These are phyloP conservation scores for Sporisorium iseilematis-ciliati DNA, from an alignment of 1,284 basidiomycete genomes.

Conservation along the genomic window DNA sequence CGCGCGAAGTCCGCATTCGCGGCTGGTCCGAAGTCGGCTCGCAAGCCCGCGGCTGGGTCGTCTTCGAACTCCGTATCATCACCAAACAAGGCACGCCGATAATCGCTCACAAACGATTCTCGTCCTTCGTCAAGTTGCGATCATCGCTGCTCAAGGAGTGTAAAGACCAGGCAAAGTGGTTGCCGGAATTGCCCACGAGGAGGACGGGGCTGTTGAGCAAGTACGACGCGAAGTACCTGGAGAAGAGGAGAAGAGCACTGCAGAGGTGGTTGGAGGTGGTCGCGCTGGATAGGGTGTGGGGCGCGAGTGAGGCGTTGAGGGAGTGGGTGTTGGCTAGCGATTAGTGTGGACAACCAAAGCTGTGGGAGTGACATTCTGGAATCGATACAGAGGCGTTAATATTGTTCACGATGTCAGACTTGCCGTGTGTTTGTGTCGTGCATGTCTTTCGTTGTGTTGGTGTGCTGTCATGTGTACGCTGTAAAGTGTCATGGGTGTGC, in stretches of 20 bases:
- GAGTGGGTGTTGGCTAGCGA: slow-evolving; percentile 58
- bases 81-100: slow-evolving; percentile 55
- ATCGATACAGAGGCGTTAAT: too few relatives aligned
- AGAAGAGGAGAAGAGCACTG: slow-evolving; percentile 56
- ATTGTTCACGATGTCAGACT: background rate
- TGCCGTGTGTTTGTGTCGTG: background rate
- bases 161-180: slow-evolving; percentile 35
- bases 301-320: slow-evolving; percentile 32
- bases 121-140: slow-evolving; percentile 49
- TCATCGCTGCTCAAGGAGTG: slow-evolving; percentile 28
- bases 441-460: too few relatives aligned
- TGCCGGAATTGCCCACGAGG: slow-evolving; percentile 55
- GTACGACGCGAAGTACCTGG: slow-evolving; percentile 59
- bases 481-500: too few relatives aligned
- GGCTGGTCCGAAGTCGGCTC: slow-evolving; percentile 63
- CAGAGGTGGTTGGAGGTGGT: slow-evolving; percentile 61
- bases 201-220: slow-evolving; percentile 57
- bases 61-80: slow-evolving; percentile 56
- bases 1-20: slow-evolving; percentile 53
- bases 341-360: slow-evolving; percentile 1
- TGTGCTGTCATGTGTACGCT: too few relatives aligned
- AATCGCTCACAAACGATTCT: slow-evolving; percentile 46
- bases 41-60: slow-evolving; percentile 60
- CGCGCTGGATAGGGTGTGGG: slow-evolving; percentile 58
- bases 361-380: too few relatives aligned